Evolutionary conservation across 192 early-diverging fungal species (phyloP).

Genomic region (Phycomyces nitens): DNA sequence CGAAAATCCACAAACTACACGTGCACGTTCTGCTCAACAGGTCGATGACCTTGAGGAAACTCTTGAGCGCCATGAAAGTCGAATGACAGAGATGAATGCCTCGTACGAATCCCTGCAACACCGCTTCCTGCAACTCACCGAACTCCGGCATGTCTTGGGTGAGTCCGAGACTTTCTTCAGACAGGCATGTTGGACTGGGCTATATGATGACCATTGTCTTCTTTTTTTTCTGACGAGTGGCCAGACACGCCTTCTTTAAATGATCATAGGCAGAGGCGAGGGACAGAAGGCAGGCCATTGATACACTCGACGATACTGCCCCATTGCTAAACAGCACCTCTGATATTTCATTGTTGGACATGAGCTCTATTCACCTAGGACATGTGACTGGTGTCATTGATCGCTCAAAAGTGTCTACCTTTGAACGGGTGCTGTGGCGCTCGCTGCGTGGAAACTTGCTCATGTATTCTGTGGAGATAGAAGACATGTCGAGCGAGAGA

Average conservation of each 20-base stretch:
- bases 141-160: conserved; percentile 83
- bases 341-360: conserved; percentile 21
- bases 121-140: conserved; percentile 83
- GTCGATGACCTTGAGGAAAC: conserved; percentile 89
- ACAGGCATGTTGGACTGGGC: conserved; percentile 41
- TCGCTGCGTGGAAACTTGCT: conserved; percentile 95
- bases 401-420: conserved; percentile 75
- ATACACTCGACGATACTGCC: conserved; percentile 42
- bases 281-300: no score
- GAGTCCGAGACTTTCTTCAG: conserved; percentile 85
- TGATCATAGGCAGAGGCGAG: no score
- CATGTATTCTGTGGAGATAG: conserved; percentile 94
- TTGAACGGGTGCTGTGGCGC: conserved; percentile 96
- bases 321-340: conserved; percentile 48
- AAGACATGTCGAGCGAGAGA: conserved; percentile 90
- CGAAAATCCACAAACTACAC: conserved; percentile 43
- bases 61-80: conserved; percentile 76
- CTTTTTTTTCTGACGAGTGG: no score
- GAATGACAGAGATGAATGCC: conserved; percentile 81
- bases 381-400: conserved; percentile 96
- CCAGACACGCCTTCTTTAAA: no score
- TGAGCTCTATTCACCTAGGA: conserved; percentile 51
- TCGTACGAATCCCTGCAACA: conserved; percentile 86
- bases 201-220: not conserved
- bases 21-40: conserved; percentile 84